Evolutionary conservation across 75 land plant genomes (phyloP), one percentile per base, ranked within the genome.

Genomic region (Larix kaempferi): DNA sequence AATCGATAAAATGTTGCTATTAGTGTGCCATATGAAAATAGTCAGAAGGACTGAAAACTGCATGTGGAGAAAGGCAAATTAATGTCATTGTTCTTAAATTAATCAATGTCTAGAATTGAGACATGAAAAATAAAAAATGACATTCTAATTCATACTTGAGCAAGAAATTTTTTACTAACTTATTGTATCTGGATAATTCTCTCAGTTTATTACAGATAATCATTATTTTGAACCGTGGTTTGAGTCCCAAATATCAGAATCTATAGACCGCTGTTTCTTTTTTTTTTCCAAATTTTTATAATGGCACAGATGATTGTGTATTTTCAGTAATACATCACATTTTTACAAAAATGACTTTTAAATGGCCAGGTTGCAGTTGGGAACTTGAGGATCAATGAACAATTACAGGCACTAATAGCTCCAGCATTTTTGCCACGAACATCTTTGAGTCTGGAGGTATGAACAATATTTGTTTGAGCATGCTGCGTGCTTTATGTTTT

Each of bases 351-450:
- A 69, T 39, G 56, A 5, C 59, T 62, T 44, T 73, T 33, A 10
- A 64, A 21, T 69, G 21, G 52, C 11, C 63, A 91, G 92, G 89
- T 83, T 73, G 79, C 79, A 44, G 77, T 94, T 29, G 90, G 93
- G 39, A 80, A 94, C 69, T 81, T 96, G 58, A 84, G 78, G 58
- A 91, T 96, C 19, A 96, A 90, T 84, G 94, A 94, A 74, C 80
- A 89, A 37, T 59, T 96, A 57, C 96, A 94, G 73, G 84, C 92
- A 57, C 44, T 94, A 21, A 88, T 96, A 52, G 99, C 99, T 80
- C 99, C 99, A 72, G 99, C 99, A 61, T 56, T 96, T 71, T 80
- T 96, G 52, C 97, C 99, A 57, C 85, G 99, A 15, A 88, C 97
- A 60, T 90, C 84, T 76, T 65, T 96, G 56, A 94, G 85, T 69